Evolutionary conservation across 1,284 basidiomycete genomes (phyloP), one percentile per base, ranked within the genome.

Genomic region (Microbotryomycetes sp.): DNA sequence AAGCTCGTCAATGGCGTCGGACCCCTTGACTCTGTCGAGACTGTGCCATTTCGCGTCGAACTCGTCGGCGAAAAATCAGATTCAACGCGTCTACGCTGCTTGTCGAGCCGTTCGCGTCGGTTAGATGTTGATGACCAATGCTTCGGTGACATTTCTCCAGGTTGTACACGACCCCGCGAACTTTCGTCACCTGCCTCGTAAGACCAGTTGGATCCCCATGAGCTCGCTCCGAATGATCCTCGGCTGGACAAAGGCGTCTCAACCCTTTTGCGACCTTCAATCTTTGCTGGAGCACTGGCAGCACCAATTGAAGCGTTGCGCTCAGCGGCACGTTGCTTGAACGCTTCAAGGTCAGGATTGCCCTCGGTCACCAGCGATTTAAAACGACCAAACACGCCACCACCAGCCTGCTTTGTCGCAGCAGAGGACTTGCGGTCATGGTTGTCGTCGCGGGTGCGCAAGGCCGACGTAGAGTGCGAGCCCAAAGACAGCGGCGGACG

Each of bases 271-370:
- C 53, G 15, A 26, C 26, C 46, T 23, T 45, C 29, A 66, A 71
- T 67, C 58, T 71, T 67, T 2, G 69, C 71, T 5, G 70, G 71
- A 9, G 71, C 71, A n/a, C 61, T 63, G 9, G 55, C 56, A 7
- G 65, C 59, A 5, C 67, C 67, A 23, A 61, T 65, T 13, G 59
- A 58, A 23, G 61, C 56, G 54, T 72, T 69, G 26, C 66, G 57
- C 57, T 72, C 67, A 30, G 66, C 59, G 30, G 64, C 65, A 23
- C 67, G 64, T 6, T 65, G 64, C 49, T 65, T 65, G 59, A 72
- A 70, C 0, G 71, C 71, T 46, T 70, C 60, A 29, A 72, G 69
- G 35, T 71, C 71, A 3, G 65, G 54, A 49, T 72, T 71, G 28
- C 71, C 71, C 30, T 71, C 69, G 31, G 63, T 68, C 55, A 71